Percentiles rank a stretch among this genome's conserved stretches.
phyloP scores from a whole-genome alignment of 108 stramenopile genomes.

The Skeletonema marinoi region DNA sequence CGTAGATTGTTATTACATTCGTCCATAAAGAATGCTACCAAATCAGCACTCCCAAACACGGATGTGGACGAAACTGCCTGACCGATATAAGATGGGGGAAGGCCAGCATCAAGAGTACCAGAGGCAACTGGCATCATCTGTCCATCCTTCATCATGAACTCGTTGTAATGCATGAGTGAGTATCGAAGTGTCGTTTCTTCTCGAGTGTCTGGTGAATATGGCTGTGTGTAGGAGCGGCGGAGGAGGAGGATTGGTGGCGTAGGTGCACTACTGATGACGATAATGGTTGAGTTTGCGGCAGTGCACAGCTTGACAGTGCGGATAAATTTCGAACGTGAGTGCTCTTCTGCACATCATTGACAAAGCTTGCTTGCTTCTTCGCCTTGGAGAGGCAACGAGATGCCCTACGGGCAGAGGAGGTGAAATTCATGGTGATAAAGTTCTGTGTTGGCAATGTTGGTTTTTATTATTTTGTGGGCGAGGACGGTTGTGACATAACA shows the following conservation, averaged over 20 bases:
- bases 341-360: neutral
- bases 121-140: conserved; percentile 78
- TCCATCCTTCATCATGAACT: conserved; percentile 81
- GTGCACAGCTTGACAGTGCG: neutral
- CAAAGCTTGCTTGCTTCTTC: neutral
- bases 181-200: conserved; percentile 15
- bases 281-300: neutral
- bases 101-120: conserved; percentile 37
- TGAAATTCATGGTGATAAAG: neutral
- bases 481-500: no score
- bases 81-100: conserved; percentile 71
- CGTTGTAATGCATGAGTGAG: conserved; percentile 57
- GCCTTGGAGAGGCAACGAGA: neutral
- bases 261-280: neutral
- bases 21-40: conserved; percentile 82
- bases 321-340: neutral
- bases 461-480: no score
- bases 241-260: neutral
- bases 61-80: conserved; percentile 36
- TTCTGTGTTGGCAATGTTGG: no score
- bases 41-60: conserved; percentile 56
- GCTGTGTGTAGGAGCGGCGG: neutral
- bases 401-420: neutral
- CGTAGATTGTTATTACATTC: conserved; percentile 66
- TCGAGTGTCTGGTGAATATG: neutral